phyloP scores from a whole-genome alignment of 192 early-diverging fungal species.

The Mycoemilia scoparia region DNA sequence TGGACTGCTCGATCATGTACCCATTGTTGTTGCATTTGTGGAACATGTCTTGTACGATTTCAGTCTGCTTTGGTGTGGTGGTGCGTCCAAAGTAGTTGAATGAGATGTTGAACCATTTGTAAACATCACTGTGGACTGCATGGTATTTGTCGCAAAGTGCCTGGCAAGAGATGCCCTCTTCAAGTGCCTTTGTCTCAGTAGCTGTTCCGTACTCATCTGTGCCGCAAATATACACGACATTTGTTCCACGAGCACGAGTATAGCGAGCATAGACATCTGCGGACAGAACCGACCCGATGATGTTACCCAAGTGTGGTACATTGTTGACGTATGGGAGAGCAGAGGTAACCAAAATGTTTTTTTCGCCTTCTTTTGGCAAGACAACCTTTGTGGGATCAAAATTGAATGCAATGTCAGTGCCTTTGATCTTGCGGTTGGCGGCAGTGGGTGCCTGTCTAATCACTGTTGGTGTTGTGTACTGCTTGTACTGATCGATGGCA shows the following conservation, averaged over 20 bases:
- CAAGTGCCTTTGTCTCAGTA: constrained; percentile 93
- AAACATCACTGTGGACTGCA: constrained; percentile 64
- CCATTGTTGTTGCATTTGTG: constrained; percentile 48
- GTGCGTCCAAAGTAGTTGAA: constrained; percentile 97
- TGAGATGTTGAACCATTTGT: constrained; percentile 86
- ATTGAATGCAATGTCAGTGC: constrained; percentile 7
- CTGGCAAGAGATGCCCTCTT: constrained; percentile 77
- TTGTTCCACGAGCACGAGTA: constrained; percentile 73
- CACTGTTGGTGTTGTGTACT: too few relatives aligned
- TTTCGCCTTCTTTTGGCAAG: constrained; percentile 17
- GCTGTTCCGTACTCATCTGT: constrained; percentile 99
- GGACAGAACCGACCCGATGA: constrained; percentile 94
- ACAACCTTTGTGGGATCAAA: constrained; percentile 12
- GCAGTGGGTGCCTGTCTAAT: neutral
- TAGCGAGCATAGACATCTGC: constrained; percentile 95
- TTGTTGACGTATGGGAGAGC: constrained; percentile 99
- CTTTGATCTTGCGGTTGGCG: constrained; percentile 25
- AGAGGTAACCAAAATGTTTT: constrained; percentile 87
- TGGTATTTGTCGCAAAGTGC: constrained; percentile 96
- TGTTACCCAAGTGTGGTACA: constrained; percentile 96
- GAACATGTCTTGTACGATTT: constrained; percentile 87
- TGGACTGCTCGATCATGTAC: constrained; percentile 47
- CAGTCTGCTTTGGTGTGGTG: constrained; percentile 73
- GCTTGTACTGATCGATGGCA: too few relatives aligned
- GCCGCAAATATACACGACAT: constrained; percentile 85